phyloP scores from a whole-genome alignment of 306 rosid species.

The Castanopsis chinensis region DNA sequence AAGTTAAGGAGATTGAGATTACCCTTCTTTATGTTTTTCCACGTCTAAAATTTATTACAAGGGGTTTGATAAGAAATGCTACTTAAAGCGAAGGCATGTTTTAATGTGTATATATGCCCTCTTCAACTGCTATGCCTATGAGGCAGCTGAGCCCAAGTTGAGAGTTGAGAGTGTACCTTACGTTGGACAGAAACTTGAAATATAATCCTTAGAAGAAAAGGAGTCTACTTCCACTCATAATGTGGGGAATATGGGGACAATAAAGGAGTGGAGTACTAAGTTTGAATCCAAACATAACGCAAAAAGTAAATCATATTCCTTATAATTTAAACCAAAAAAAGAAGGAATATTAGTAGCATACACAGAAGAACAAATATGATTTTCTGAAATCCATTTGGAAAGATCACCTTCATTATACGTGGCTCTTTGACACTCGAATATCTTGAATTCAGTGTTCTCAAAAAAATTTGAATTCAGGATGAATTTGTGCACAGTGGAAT shows the following conservation, averaged over 20 bases:
- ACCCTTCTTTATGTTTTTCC: too few species aligned
- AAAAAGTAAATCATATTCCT: background rate
- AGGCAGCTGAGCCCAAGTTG: too few species aligned
- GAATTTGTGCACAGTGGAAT: background rate
- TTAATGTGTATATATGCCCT: background rate
- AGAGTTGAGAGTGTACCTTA: background rate
- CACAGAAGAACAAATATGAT: background rate
- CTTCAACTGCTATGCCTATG: background rate
- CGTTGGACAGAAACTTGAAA: background rate
- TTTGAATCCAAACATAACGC: background rate
- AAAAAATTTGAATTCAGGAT: background rate
- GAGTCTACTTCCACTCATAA: background rate
- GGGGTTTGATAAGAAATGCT: too few species aligned
- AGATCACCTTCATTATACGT: background rate
- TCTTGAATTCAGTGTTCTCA: background rate
- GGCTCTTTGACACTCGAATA: background rate
- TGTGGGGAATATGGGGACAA: constrained; percentile 2
- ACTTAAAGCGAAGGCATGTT: too few species aligned
- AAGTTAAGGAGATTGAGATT: too few species aligned
- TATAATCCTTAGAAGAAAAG: background rate
- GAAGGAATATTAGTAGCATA: background rate
- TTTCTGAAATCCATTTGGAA: background rate
- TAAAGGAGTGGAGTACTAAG: background rate
- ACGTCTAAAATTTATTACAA: too few species aligned
- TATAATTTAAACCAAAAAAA: background rate